These are phyloP conservation scores for Sclerotinia borealis DNA, from an alignment of 2,329 filamentous ascomycete species.

Conservation along the genomic window DNA sequence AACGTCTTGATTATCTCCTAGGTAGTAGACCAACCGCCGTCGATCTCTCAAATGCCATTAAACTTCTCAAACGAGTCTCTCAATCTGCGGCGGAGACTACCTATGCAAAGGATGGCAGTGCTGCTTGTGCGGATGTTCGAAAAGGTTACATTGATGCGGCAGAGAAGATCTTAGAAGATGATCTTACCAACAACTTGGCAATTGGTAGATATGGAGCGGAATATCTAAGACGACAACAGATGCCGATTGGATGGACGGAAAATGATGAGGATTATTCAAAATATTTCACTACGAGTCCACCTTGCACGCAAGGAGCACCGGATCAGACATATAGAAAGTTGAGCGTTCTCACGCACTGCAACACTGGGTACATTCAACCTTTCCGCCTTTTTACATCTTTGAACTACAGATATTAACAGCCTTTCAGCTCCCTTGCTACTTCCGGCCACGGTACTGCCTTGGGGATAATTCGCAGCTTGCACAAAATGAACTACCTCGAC, in stretches of 20 bases:
- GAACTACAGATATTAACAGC: constrained; percentile 12
- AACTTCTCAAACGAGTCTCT: constrained; percentile 65
- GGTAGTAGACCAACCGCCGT: constrained; percentile 90
- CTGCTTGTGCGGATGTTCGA: constrained; percentile 46
- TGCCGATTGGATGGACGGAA: constrained; percentile 22
- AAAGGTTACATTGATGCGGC: constrained; percentile 70
- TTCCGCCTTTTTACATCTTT: neutral
- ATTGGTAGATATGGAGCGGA: constrained; percentile 79
- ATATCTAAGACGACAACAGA: constrained; percentile 56
- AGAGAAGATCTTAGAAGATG: constrained; percentile 79
- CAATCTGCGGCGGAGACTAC: constrained; percentile 40
- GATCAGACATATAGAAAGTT: constrained; percentile 48
- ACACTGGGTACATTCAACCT: constrained; percentile 64
- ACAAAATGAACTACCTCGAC: constrained; percentile 57
- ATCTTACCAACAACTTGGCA: constrained; percentile 77
- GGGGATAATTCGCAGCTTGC: constrained; percentile 83
- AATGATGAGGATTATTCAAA: constrained; percentile 24
- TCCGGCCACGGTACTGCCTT: constrained; percentile 96
- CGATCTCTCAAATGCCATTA: constrained; percentile 84
- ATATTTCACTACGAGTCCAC: constrained; percentile 35
- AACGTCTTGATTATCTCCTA: constrained; percentile 78
- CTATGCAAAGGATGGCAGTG: constrained; percentile 18
- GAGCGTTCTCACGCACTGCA: constrained; percentile 94
- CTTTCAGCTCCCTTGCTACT: constrained; percentile 72
- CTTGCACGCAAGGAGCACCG: constrained; percentile 36